Evolutionary conservation across 2,329 filamentous ascomycete species (phyloP).

Genomic region (Sarocladium strictum): DNA sequence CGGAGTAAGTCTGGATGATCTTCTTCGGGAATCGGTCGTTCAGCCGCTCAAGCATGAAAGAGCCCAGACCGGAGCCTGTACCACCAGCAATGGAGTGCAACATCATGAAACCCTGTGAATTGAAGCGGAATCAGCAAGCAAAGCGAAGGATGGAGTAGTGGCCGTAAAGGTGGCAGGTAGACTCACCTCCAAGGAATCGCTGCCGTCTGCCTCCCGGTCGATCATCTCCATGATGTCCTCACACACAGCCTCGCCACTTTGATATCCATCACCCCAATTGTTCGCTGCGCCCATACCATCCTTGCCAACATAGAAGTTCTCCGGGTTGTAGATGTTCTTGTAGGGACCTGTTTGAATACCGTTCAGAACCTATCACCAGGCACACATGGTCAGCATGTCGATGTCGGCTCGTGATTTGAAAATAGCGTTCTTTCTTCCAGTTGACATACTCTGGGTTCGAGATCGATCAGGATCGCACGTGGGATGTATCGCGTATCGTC

Average conservation of each 20-base stretch:
- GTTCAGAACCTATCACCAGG: conserved; percentile 62
- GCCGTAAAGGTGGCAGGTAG: background rate
- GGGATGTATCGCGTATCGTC: conserved; percentile 99
- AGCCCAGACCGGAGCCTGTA: conserved; percentile 92
- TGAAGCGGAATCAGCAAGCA: background rate
- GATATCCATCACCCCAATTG: conserved; percentile 97
- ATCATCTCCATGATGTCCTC: conserved; percentile 99
- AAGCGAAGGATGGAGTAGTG: background rate
- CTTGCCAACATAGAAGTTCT: conserved; percentile 97
- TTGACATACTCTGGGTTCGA: conserved; percentile 72
- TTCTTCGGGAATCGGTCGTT: conserved; percentile 99
- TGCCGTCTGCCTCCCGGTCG: conserved; percentile 94
- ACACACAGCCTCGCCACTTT: conserved; percentile 83
- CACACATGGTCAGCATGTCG: background rate
- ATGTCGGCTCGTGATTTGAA: background rate
- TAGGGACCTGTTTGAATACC: conserved; percentile 89
- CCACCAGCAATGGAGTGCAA: conserved; percentile 96
- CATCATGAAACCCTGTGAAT: conserved; percentile 82
- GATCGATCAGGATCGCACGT: conserved; percentile 86
- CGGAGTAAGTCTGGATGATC: conserved; percentile 97
- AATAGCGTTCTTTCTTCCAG: background rate
- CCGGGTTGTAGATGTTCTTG: conserved; percentile 98
- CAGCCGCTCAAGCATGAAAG: conserved; percentile 87
- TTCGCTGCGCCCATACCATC: conserved; percentile 92
- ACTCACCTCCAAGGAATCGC: conserved; percentile 81